Conservation (phyloP, 2,329 filamentous ascomycete species). For the Talaromyces sp. region DNA sequence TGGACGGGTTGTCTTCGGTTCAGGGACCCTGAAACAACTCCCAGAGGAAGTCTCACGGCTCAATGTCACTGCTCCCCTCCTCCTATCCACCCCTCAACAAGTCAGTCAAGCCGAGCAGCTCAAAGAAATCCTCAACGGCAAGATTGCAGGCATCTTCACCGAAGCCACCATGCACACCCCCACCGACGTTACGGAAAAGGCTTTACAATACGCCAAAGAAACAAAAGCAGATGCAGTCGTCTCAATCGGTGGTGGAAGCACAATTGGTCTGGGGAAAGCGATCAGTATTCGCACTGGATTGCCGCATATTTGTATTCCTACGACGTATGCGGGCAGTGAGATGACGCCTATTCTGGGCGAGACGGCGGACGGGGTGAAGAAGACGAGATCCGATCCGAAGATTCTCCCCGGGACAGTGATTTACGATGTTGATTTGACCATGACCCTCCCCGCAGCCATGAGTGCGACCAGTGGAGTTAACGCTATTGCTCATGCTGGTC, state of each 20-base stretch:
- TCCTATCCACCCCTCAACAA: constrained; percentile 59
- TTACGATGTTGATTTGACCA: constrained; percentile 64
- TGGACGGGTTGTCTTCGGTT: constrained; percentile 57
- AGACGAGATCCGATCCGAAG: constrained; percentile 57
- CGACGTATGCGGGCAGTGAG: constrained; percentile 62
- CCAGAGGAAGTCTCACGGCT: constrained; percentile 47
- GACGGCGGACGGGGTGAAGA: constrained; percentile 59
- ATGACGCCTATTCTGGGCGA: constrained; percentile 66
- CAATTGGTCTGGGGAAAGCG: constrained; percentile 62
- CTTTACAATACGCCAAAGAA: constrained; percentile 49
- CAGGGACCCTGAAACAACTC: constrained; percentile 53
- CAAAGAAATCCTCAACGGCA: constrained; percentile 45
- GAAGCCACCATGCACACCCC: constrained; percentile 65
- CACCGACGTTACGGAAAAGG: constrained; percentile 56
- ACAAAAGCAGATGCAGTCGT: constrained; percentile 56
- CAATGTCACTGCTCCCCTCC: constrained; percentile 51
- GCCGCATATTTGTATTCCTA: constrained; percentile 61
- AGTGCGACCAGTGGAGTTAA: constrained; percentile 63
- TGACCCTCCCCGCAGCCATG: constrained; percentile 55
- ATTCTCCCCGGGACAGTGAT: constrained; percentile 62
- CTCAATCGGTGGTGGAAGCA: constrained; percentile 63
- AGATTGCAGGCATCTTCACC: constrained; percentile 53
- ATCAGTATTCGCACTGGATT: constrained; percentile 54
- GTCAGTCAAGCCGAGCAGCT: constrained; percentile 48
- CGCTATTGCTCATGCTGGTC: constrained; percentile 63